A percentile compares a stretch with the other conserved stretches of the same genome.
Evolutionary conservation across 164 flowering plant genomes (phyloP).

Genomic region (Umbilicus rupestris): DNA sequence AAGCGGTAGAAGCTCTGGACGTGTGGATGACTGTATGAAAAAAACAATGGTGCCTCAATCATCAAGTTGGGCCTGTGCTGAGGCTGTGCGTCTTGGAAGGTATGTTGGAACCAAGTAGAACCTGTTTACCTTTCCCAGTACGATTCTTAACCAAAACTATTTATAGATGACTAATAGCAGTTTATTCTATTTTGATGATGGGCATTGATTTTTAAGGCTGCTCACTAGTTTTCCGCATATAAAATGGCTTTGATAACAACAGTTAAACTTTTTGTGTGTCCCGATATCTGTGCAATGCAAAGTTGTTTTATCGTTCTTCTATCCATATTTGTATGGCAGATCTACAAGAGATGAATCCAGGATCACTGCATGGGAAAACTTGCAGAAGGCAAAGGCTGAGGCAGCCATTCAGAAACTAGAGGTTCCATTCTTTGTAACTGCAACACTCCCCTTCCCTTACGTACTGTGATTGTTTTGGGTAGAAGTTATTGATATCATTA

Average conservation of each 20-base stretch:
- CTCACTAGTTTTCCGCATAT: too few relatives aligned
- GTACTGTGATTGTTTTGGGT: background rate
- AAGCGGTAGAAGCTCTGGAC: conserved; percentile 16
- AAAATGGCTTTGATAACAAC: too few relatives aligned
- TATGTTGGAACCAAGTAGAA: background rate
- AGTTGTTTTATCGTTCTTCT: too few relatives aligned
- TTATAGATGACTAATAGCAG: background rate
- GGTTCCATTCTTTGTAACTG: conserved; percentile 19
- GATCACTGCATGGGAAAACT: conserved; percentile 58
- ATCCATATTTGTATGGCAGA: conserved; percentile 20
- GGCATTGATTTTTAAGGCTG: too few relatives aligned
- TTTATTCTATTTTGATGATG: too few relatives aligned
- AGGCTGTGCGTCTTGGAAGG: background rate
- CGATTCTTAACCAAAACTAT: background rate
- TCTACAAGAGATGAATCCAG: conserved; percentile 50
- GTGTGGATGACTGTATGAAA: conserved; percentile 8
- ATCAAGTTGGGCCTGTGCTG: too few relatives aligned
- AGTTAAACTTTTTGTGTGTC: background rate
- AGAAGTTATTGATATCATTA: too few relatives aligned
- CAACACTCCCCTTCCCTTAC: background rate
- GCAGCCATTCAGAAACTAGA: conserved; percentile 49
- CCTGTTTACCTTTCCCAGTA: background rate
- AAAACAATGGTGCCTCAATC: background rate
- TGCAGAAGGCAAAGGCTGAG: conserved; percentile 69
- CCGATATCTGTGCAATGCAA: background rate